A percentile compares a stretch with the other conserved stretches of the same genome.
Conservation (phyloP, 2,329 filamentous ascomycete genomes). For the Fusarium redolens region DNA sequence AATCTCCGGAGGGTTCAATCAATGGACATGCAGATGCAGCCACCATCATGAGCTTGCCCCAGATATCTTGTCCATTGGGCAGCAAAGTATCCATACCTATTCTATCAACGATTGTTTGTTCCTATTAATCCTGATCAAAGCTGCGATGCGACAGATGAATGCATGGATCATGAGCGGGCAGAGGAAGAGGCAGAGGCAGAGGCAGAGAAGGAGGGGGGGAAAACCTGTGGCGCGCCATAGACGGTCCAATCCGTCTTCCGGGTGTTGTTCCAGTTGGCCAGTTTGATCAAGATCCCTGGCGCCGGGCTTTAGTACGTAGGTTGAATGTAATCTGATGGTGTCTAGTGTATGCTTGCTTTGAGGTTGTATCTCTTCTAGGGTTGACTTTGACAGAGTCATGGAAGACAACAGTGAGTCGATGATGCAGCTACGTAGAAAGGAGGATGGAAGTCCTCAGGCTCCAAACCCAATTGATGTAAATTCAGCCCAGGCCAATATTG, state of each 20-base stretch:
- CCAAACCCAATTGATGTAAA: conserved; percentile 20
- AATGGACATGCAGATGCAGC: conserved; percentile 19
- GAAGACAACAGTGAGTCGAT: conserved; percentile 9
- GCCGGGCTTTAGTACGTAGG: conserved; percentile 17
- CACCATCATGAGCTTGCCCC: conserved; percentile 18
- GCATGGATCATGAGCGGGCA: conserved; percentile 20
- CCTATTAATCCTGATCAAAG: conserved; percentile 1
- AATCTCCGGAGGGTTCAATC: conserved; percentile 31
- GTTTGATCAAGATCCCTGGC: conserved; percentile 46
- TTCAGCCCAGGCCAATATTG: not conserved
- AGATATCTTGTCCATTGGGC: conserved; percentile 48
- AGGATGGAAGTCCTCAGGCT: conserved; percentile 19
- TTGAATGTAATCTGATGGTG: conserved; percentile 24
- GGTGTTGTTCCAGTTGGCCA: conserved; percentile 59
- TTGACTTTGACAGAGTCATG: not conserved
- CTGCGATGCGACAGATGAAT: conserved; percentile 18
- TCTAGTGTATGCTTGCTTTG: conserved; percentile 4
- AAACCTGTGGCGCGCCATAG: conserved; percentile 30
- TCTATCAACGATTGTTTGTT: conserved; percentile 20
- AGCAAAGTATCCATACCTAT: conserved; percentile 45
- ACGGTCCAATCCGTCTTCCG: conserved; percentile 54
- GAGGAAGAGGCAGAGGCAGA: conserved; percentile 10
- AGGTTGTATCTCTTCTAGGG: not conserved
- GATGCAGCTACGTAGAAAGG: conserved; percentile 14
- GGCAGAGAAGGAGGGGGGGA: conserved; percentile 4